Evolutionary conservation across 257 asterid genomes (phyloP).

Genomic region (Solanum dulcamara): DNA sequence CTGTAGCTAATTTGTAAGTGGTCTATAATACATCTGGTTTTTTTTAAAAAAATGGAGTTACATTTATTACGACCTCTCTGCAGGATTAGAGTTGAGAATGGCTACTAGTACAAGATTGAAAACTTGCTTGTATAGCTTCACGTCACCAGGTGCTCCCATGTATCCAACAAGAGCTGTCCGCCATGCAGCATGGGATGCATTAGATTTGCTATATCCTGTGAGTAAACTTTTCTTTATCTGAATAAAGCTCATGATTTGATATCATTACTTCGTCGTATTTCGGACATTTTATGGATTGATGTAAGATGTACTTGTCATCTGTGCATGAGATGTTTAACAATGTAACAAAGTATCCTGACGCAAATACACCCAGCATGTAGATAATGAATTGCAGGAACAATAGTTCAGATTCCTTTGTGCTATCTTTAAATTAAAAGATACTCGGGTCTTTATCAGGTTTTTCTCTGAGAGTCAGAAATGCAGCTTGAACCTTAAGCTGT

Average conservation of each 20-base stretch:
- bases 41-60: not conserved
- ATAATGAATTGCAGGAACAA: not conserved
- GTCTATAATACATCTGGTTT: not conserved
- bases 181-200: conserved; percentile 94
- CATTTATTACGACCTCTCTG: not conserved
- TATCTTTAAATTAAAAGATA: not conserved
- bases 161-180: conserved; percentile 98
- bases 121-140: conserved; percentile 91
- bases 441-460: not conserved
- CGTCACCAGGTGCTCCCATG: conserved; percentile 97
- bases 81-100: conserved; percentile 89
- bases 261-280: not conserved
- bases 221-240: conserved; percentile 16
- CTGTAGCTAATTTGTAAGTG: not conserved
- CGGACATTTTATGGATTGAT: not conserved
- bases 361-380: not conserved
- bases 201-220: conserved; percentile 88
- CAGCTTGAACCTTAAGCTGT: not conserved
- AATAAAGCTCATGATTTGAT: not conserved
- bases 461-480: not conserved
- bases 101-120: conserved; percentile 82
- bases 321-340: not conserved
- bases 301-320: not conserved
- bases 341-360: not conserved
- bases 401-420: not conserved